These are phyloP conservation scores for Paraleonurus japonicus DNA, from an alignment of 257 asterid genomes.

Conservation along the genomic window DNA sequence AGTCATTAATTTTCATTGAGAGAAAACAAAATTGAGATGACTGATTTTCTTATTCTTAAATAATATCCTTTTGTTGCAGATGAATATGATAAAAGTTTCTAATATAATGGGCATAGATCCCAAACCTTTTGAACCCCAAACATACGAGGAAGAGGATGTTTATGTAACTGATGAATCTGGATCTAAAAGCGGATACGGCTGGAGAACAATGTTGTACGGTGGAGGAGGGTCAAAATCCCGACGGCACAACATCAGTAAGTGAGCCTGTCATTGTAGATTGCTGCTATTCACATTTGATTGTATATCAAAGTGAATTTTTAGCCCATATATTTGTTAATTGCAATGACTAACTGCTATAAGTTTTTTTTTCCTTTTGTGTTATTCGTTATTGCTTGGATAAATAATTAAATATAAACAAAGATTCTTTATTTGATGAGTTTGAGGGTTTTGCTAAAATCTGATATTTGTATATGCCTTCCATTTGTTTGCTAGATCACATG, in stretches of 20 bases:
- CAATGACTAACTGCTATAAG: not conserved
- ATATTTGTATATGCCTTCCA: not conserved
- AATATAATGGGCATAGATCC: constrained; percentile 97
- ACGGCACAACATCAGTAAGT: constrained; percentile 83
- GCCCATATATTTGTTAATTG: constrained; percentile 3
- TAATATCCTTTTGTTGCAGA: constrained; percentile 53
- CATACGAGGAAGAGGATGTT: constrained; percentile 83
- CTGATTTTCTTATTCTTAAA: not conserved
- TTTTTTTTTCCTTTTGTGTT: not conserved
- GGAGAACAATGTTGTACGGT: constrained; percentile 93
- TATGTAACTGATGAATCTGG: constrained; percentile 96
- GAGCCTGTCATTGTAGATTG: constrained; percentile 22
- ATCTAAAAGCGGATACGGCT: constrained; percentile 79
- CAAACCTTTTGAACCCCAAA: constrained; percentile 84
- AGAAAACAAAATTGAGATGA: not conserved
- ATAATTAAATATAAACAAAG: not conserved
- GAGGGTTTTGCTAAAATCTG: not conserved
- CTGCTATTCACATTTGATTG: constrained; percentile 1
- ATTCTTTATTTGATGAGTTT: not conserved
- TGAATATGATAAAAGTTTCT: constrained; percentile 96
- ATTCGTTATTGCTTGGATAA: constrained; percentile 1
- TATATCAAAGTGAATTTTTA: not conserved
- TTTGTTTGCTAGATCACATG: not conserved
- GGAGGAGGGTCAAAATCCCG: constrained; percentile 81
- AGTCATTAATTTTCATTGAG: not conserved